A percentile compares a stretch with the other conserved stretches of the same genome.
phyloP scores from a whole-genome alignment of 768 basidiomycete genomes.

The Hericium alpestre region DNA sequence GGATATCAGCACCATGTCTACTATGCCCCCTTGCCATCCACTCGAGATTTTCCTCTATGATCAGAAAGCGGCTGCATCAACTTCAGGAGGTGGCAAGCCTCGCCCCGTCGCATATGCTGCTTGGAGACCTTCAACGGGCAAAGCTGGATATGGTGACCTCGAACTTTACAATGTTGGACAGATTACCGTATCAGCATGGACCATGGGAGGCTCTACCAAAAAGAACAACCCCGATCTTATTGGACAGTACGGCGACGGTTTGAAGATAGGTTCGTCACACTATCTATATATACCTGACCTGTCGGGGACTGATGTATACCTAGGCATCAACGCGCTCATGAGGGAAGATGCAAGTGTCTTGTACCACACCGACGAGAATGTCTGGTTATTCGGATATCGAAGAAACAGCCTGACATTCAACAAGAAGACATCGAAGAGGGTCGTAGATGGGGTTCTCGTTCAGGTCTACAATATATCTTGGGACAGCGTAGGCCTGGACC shows the following conservation, averaged over 20 bases:
- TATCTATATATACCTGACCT: background rate
- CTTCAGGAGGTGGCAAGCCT: background rate
- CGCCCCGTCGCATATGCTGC: background rate
- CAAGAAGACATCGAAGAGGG: too few species aligned
- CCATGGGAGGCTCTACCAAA: background rate
- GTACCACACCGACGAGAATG: too few species aligned
- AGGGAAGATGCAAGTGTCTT: background rate
- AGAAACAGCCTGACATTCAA: too few species aligned
- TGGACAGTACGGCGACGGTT: background rate
- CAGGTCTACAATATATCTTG: too few species aligned
- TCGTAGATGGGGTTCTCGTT: too few species aligned
- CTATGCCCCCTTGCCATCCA: too few species aligned
- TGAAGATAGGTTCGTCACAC: background rate
- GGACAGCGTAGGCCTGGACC: too few species aligned
- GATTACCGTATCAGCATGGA: background rate
- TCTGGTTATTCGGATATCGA: too few species aligned
- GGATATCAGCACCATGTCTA: background rate
- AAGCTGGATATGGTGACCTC: background rate
- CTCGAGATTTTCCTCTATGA: background rate
- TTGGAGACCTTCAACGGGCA: background rate
- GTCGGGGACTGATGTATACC: background rate
- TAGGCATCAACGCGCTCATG: background rate
- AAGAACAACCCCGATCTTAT: background rate
- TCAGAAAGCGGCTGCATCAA: background rate
- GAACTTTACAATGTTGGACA: background rate